Conservation (phyloP, 2,329 filamentous ascomycete genomes). For the Beauveria sp. region DNA sequence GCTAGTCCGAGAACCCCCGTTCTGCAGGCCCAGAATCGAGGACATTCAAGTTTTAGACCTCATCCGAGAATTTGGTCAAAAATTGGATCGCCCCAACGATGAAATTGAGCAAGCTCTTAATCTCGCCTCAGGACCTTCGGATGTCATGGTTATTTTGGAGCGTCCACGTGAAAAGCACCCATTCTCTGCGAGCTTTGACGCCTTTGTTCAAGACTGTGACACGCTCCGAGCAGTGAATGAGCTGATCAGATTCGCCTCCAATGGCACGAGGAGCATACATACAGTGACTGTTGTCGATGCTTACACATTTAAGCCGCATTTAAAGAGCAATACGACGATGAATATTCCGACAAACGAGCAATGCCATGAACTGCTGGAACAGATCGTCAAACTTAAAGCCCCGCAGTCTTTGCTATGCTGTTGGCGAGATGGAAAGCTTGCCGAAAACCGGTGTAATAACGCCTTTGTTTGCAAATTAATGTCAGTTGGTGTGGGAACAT, state of each 20-base stretch:
- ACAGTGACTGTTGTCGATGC: neutral
- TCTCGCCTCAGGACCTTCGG: neutral
- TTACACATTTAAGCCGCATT: neutral
- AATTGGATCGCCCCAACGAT: neutral
- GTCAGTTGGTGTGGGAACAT: neutral
- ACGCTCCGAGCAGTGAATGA: neutral
- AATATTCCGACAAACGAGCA: neutral
- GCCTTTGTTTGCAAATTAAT: neutral
- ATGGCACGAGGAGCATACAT: neutral
- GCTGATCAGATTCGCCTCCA: neutral
- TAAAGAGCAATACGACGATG: neutral
- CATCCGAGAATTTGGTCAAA: neutral
- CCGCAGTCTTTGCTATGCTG: neutral
- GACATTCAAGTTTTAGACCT: neutral
- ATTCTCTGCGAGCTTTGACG: neutral
- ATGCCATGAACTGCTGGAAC: neutral
- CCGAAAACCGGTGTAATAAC: neutral
- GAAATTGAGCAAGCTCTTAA: neutral
- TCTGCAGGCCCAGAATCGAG: neutral
- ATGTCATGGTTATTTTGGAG: neutral
- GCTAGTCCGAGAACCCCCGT: neutral
- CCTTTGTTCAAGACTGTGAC: neutral
- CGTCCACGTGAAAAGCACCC: neutral
- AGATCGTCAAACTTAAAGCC: neutral
- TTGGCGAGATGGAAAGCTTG: fast-evolving